Evolutionary conservation across 2,329 filamentous ascomycete genomes (phyloP).

Genomic region (Curvularia hawaiiensis): DNA sequence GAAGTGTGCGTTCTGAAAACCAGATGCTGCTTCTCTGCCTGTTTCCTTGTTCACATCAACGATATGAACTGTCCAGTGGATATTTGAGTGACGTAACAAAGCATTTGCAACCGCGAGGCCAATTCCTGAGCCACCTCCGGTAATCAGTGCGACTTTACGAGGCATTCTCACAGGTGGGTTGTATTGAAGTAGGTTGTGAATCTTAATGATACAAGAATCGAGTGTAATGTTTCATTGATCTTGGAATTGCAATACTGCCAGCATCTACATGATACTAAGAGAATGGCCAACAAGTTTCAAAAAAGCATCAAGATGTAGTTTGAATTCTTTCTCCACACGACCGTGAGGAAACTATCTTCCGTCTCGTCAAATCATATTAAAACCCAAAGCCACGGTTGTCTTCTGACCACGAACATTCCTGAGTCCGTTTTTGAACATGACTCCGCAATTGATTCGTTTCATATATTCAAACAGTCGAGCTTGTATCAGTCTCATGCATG

Average conservation of each 20-base stretch:
- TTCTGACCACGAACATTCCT: neutral
- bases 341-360: conserved; percentile 10
- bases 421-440: neutral
- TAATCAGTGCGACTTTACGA: conserved; percentile 67
- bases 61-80: conserved; percentile 49
- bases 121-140: conserved; percentile 70
- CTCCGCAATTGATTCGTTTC: neutral
- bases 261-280: neutral
- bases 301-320: neutral
- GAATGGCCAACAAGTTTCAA: neutral
- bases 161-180: conserved; percentile 11
- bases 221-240: neutral
- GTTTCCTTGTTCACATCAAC: conserved; percentile 48
- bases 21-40: conserved; percentile 37
- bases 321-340: conserved; percentile 18
- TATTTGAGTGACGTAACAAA: conserved; percentile 37
- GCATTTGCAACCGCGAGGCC: conserved; percentile 51
- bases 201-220: neutral
- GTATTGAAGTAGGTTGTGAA: neutral
- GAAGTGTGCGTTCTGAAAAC: conserved; percentile 43
- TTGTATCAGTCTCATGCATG: too few species aligned
- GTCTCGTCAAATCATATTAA: too few species aligned
- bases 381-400: too few species aligned
- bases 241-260: neutral
- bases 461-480: neutral